phyloP scores from a whole-genome alignment of 306 rosid genomes.

The barrel medic (Medicago truncatula) region DNA sequence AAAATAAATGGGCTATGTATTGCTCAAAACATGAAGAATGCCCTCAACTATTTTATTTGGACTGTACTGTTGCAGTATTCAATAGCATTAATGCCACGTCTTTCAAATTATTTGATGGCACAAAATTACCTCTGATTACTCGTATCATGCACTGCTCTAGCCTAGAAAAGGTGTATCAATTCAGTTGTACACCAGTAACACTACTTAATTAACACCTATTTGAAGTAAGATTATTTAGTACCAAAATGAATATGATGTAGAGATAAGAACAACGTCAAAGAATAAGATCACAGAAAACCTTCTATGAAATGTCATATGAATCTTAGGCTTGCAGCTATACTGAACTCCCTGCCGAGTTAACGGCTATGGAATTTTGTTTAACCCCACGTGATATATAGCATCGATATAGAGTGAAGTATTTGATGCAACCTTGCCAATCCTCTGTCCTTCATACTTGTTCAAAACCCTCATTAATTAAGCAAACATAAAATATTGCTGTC shows the following conservation, averaged over 20 bases:
- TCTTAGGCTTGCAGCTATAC: conserved; percentile 2
- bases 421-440: conserved; percentile 11
- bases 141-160: background rate
- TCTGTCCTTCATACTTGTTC: background rate
- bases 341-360: background rate
- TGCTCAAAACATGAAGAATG: conserved; percentile 5
- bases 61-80: conserved; percentile 2
- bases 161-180: conserved; percentile 22
- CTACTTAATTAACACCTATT: background rate
- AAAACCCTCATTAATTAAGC: background rate
- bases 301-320: background rate
- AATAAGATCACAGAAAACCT: background rate
- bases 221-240: background rate
- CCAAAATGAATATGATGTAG: conserved; percentile 10
- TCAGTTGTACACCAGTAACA: background rate
- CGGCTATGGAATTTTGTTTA: background rate
- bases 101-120: conserved; percentile 8
- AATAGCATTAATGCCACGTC: background rate
- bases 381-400: background rate
- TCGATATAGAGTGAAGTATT: conserved; percentile 2
- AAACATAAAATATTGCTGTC: background rate
- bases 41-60: conserved; percentile 30
- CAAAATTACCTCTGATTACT: background rate
- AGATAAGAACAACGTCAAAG: background rate
- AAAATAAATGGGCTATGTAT: conserved; percentile 6